Conservation (phyloP, 1,139 yeast species). For the Scheffersomyces quercinus region DNA sequence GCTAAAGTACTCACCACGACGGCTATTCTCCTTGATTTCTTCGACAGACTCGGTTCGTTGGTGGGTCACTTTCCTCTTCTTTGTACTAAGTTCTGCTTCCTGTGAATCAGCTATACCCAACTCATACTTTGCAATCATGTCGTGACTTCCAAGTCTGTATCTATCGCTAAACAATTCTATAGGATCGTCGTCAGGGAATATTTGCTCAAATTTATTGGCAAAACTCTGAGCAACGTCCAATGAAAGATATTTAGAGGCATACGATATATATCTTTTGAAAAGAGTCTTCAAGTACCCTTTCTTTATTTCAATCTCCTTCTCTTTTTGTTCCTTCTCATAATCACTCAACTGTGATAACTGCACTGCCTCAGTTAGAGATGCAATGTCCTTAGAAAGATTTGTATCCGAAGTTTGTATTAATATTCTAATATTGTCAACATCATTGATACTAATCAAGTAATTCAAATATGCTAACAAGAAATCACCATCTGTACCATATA, state of each 20-base stretch:
- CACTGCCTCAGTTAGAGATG: slow-evolving; percentile 20
- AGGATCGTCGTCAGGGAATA: slow-evolving; percentile 62
- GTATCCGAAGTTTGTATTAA: slow-evolving; percentile 64
- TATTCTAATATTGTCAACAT: slow-evolving; percentile 79
- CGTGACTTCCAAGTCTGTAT: slow-evolving; percentile 41
- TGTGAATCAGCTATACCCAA: slow-evolving; percentile 28
- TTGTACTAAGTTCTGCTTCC: slow-evolving; percentile 12
- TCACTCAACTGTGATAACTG: slow-evolving; percentile 17
- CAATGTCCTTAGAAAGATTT: slow-evolving; percentile 37
- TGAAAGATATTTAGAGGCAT: slow-evolving; percentile 56
- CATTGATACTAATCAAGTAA: slow-evolving; percentile 70
- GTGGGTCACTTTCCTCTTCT: slow-evolving; percentile 9
- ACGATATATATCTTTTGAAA: slow-evolving; percentile 28
- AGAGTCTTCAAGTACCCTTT: slow-evolving; percentile 27
- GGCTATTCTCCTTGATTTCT: background rate
- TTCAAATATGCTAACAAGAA: slow-evolving; percentile 72
- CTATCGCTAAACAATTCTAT: slow-evolving; percentile 45
- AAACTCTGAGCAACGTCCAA: slow-evolving; percentile 65
- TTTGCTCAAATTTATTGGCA: slow-evolving; percentile 64
- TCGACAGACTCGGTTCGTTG: background rate
- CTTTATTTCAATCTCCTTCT: slow-evolving; percentile 22
- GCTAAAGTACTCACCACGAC: background rate
- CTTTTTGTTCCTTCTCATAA: slow-evolving; percentile 17
- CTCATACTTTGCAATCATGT: slow-evolving; percentile 47
- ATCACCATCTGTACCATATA: slow-evolving; percentile 55